Base-by-base conservation (phyloP, 2,329 filamentous ascomycete species). In the Colletotrichum brevisporum region DNA sequence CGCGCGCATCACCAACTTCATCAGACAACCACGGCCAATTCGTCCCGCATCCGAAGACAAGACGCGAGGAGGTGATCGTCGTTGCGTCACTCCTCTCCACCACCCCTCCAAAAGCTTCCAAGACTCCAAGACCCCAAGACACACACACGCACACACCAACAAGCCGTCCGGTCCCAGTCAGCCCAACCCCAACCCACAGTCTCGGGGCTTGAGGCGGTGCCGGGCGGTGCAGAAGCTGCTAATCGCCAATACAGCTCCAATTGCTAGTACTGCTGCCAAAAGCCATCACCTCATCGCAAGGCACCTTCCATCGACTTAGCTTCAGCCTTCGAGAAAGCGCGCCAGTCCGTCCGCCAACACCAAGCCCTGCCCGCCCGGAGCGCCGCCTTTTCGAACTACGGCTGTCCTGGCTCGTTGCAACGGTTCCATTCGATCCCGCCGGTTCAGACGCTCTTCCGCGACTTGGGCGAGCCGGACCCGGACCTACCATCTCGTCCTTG, bases 191-290 rank as follows among this genome's bases (percentile, higher is more conserved):
- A 50, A 63, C 52, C 50, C 63, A 59, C 39, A 50, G 24, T 36
- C 43, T 64, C 53, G 47, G 65, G 43, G 55, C 66, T 36, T 55
- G 66, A 58, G 48, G 54, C 60, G 48, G 65, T 67, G 65, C 59
- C 47, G 54, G 65, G 62, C 55, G 66, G 62, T 51, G 31, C 31
- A 36, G 31, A 10, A 8, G 31, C 10, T 8, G 31, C 10, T 36
- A 10, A 10, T 24, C 21, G 21, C 21, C 21, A 24, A 24, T 24
- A 24, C 21, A 24, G 54, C 48, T 65, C 52, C 31, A 53, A n/a
- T 41, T 54, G 15, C 41, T 47, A 50, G 24, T 36, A n/a, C 51
- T 31, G 47, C 31, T 21, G 43, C 31, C 31, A 36, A 36, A 36
- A 10, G 31, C 31, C 31, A 36, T 36, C 26, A 36, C 26, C 13